Evolutionary conservation across 1,284 basidiomycete genomes (phyloP), one percentile per base, ranked within the genome.

Genomic region (Anthracocystis walkeri): DNA sequence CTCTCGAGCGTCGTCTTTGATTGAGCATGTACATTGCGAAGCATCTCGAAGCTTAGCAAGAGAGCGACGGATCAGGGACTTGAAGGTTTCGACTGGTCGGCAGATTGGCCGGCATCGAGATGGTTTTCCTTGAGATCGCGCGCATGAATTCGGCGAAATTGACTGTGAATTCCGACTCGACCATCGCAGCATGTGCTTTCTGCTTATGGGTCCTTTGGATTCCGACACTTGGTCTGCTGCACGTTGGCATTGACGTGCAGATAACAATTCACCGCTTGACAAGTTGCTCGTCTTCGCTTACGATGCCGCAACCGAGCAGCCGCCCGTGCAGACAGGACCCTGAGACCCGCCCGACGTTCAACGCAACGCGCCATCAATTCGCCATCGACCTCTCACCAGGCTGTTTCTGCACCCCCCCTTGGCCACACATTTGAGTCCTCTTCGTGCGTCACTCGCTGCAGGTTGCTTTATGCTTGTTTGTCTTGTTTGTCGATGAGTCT

Each of bases 191-290:
- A 29, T 46, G 45, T n/a, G 48, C 16, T 20, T 18, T 20, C 8
- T 29, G 29, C 29, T 29, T 29, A 29, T 29, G 29, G 29, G 5
- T 29, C 29, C 29, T 29, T 29, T 29, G 25, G 45, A 20, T 23
- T 44, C 42, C 42, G 42, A 25, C 44, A 4, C 31, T 23, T 31
- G 38, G 18, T 4, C 21, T 10, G 46, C 33, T 49, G 56, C 56
- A 58, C 46, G 25, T 50, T 49, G 38, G 14, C 56, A 58, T 58
- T 38, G 56, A 40, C 56, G 46, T 50, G 56, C 56, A 55, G 53
- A 21, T 21, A 44, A 18, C 25, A 20, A 54, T 42, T 41, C 35
- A 18, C 25, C 52, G 40, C 41, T 41, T 20, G 41, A 54, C 18
- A 31, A 18, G 41, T 27, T 33, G 29, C 18, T 35, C 6, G 38